Evolutionary conservation across 805 yeast genomes (phyloP).

Genomic region (Monosporozyma yasuniensis): DNA sequence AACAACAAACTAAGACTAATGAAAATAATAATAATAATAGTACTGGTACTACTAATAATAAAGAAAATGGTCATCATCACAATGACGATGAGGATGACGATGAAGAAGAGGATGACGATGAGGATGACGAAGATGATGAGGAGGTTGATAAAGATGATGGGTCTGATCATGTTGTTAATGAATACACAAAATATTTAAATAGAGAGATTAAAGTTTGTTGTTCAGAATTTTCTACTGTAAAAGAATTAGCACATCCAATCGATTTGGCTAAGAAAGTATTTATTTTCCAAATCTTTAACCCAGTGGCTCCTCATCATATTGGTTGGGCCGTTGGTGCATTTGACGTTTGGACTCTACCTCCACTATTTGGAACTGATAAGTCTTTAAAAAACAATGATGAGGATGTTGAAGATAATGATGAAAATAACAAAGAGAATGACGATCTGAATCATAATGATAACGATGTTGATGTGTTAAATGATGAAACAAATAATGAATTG

Average conservation of each 20-base stretch:
- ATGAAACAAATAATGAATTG: conserved; percentile 6
- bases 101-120: conserved; percentile 24
- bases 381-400: conserved; percentile 28
- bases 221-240: conserved; percentile 59
- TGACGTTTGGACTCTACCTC: conserved; percentile 37
- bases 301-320: conserved; percentile 86
- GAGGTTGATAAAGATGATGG: conserved; percentile 7
- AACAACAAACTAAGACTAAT: conserved; percentile 2
- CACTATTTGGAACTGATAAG: conserved; percentile 17
- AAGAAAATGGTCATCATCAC: neutral
- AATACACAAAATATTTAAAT: conserved; percentile 26
- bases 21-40: neutral
- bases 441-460: conserved; percentile 19
- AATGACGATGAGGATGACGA: conserved; percentile 13
- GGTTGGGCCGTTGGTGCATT: conserved; percentile 95
- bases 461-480: conserved; percentile 13
- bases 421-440: neutral
- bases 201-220: conserved; percentile 55
- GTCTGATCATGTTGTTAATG: conserved; percentile 7
- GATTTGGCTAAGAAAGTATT: conserved; percentile 69
- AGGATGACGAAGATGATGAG: conserved; percentile 26
- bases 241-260: conserved; percentile 65
- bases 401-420: neutral
- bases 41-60: neutral
- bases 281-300: conserved; percentile 64